phyloP scores from a whole-genome alignment of 805 yeast species.

The Priceomyces medius region DNA sequence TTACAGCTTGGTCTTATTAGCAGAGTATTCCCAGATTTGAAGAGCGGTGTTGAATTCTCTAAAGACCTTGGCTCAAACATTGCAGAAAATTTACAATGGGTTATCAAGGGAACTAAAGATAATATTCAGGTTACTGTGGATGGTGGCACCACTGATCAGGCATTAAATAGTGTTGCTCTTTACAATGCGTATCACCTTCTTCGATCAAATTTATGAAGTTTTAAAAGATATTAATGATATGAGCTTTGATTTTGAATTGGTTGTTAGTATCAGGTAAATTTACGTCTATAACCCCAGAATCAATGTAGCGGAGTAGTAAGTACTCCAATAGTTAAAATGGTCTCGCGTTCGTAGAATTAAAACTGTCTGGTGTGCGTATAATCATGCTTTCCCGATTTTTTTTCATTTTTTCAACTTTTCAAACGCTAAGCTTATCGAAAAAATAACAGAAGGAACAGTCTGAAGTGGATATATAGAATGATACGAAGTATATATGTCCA shows the following conservation, averaged over 20 bases:
- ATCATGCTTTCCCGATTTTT: background rate
- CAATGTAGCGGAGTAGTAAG: no score
- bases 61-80: constrained; percentile 48
- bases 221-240: no score
- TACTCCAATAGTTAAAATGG: no score
- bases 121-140: constrained; percentile 43
- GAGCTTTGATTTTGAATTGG: no score
- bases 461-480: constrained; percentile 1
- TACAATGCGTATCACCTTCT: constrained; percentile 44
- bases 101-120: constrained; percentile 63
- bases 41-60: constrained; percentile 51
- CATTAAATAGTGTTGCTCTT: constrained; percentile 52
- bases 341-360: no score
- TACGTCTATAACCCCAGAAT: no score
- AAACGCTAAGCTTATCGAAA: background rate
- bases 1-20: constrained; percentile 54
- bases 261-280: no score
- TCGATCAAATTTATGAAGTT: no score
- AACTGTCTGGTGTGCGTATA: background rate
- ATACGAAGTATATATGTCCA: background rate
- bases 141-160: constrained; percentile 42
- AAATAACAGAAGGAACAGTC: background rate
- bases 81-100: constrained; percentile 51
- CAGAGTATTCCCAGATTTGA: constrained; percentile 43
- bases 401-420: background rate